Base-by-base conservation (phyloP, 148 eudicot species). In the Diospyros kaki region DNA sequence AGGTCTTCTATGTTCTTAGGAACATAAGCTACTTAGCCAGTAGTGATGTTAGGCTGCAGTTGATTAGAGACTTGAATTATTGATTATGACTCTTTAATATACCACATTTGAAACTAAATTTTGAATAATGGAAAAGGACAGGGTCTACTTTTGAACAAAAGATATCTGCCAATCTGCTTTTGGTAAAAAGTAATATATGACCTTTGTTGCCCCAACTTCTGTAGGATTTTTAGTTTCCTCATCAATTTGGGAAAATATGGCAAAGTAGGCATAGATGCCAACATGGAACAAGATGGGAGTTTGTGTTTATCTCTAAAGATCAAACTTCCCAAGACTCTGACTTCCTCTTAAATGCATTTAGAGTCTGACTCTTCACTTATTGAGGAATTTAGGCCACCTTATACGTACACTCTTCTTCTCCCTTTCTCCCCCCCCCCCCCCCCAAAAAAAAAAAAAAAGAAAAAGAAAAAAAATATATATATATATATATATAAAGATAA, bases 11-110 rank as follows among this genome's bases (percentile, higher is more conserved):
- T 8, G 51, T 43, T 65, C 5, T 65, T 43, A 65, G 38, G 51
- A 14, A 65, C 38, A 42, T 44, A 65, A 43, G 44, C 10, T 65
- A 43, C 28, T 46, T 13, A 65, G 28, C 68, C 46, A 44, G 51
- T 42, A 51, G 18, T 65, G 51, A 43, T 65, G 50, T 65, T 43
- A 44, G 50, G 15, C 68, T 65, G 68, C 68, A 45, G 58, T 14
- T 54, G 11, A 0, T 65, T 43, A 48, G n/a, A 7, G 4, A 17
- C 44, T 17, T 2, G 6, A 43, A 42, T 65, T 39, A 39, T 65
- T 9, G 44, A 18, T 65, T 65, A 65, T 9, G 2, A 17, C 44
- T 42, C 44, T 65, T 15, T 65, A 42, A 14, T 44, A 48, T 65
- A 44, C 53, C 3, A 45, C 28, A 45, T 66, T 5, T 15, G 69